Evolutionary conservation across 768 basidiomycete genomes (phyloP).

Genomic region (Panaeolus papilionaceus): DNA sequence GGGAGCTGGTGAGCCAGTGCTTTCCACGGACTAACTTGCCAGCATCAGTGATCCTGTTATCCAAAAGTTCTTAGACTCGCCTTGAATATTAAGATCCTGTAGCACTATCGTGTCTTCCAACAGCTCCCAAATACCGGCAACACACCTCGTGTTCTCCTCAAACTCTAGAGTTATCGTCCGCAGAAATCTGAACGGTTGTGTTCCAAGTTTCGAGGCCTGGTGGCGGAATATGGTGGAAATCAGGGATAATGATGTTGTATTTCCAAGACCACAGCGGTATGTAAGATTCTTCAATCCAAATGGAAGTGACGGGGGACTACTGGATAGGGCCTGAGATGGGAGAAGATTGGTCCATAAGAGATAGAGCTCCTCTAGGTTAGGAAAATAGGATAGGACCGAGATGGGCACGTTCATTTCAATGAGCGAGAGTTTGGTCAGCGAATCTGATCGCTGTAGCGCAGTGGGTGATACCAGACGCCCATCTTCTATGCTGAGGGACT

Average conservation of each 20-base stretch:
- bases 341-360: background rate
- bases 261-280: background rate
- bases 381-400: background rate
- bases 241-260: background rate
- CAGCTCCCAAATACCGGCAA: background rate
- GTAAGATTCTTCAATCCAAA: background rate
- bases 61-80: background rate
- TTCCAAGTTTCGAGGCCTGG: background rate
- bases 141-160: background rate
- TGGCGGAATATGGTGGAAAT: background rate
- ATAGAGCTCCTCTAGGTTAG: background rate
- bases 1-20: background rate
- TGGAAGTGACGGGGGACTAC: background rate
- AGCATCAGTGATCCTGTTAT: background rate
- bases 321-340: background rate
- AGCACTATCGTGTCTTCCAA: background rate
- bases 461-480: background rate
- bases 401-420: background rate
- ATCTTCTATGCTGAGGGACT: background rate
- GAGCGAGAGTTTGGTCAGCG: background rate
- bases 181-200: background rate
- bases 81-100: background rate
- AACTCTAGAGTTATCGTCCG: background rate
- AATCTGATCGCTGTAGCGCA: background rate
- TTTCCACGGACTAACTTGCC: background rate